Base-by-base conservation (phyloP, 176 grass and related monocot genomes). In the Oryza glaberrima region DNA sequence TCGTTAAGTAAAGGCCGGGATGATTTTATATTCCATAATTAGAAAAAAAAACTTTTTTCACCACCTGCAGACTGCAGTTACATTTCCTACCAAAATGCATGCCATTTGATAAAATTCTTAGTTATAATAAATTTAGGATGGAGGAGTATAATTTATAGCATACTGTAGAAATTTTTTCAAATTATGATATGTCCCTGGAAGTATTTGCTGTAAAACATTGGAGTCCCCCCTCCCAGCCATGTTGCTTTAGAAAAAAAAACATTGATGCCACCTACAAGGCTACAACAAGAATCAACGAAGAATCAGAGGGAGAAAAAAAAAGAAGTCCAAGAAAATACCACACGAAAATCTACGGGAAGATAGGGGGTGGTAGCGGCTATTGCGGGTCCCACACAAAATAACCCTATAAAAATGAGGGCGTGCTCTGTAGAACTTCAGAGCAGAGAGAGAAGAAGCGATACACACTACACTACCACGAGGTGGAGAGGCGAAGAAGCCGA, bases 341-440 rank as follows among this genome's bases (percentile, higher is more conserved):
- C 40, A 0, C 19, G 43, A 20, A 45, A 7, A 72, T 56, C 52
- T 8, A 68, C 13, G 11, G 15, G 32, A 66, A 76, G 0, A 40
- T 47, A 46, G n/a, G 61, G 61, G 25, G 5, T 41, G 1, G 19
- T 3, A 51, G 6, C 10, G 34, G 73, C 47, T 76, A 17, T 7
- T 1, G 40, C 30, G 15, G 73, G 69, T 0, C 77, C 76, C 44
- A 52, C 68, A 19, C n/a, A 9, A 47, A 51, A 14, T 2, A 10
- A 3, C 17, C 48, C 43, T 86, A 86, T 86, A 86, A 80, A 80
- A 54, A 63, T 11, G 58, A 63, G 20, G 58, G 0, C 32, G 32
- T 58, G 54, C 19, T 58, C 19, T 2, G 17, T 58, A 58, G 54
- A 2, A 26, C 72, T 4, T 9, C 6, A 11, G 61, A 1, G 6